Evolutionary conservation across 2,329 filamentous ascomycete genomes (phyloP).

Genomic region (Alternaria panax): DNA sequence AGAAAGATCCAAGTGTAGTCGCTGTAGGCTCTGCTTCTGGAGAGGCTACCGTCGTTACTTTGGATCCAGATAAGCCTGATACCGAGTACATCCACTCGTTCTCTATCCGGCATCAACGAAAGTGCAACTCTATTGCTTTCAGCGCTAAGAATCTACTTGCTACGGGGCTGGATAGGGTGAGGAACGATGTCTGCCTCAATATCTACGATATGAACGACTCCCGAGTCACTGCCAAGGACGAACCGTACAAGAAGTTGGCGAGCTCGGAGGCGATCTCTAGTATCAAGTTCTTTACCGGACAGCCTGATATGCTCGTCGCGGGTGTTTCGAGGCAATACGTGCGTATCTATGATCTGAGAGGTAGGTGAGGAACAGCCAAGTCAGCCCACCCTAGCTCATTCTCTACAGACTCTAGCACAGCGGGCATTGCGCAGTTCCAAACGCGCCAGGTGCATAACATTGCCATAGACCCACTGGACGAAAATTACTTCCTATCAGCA

Average conservation of each 20-base stretch:
- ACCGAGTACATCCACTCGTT: constrained; percentile 65
- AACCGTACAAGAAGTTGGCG: constrained; percentile 64
- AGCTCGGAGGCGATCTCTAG: constrained; percentile 77
- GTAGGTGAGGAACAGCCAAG: constrained; percentile 56
- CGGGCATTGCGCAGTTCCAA: constrained; percentile 57
- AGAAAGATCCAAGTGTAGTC: constrained; percentile 68
- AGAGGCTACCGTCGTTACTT: constrained; percentile 75
- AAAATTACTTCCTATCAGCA: constrained; percentile 85
- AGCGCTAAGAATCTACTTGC: constrained; percentile 75
- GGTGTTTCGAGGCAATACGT: constrained; percentile 79
- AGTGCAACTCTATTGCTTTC: constrained; percentile 83
- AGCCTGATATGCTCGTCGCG: constrained; percentile 76
- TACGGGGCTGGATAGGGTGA: constrained; percentile 79
- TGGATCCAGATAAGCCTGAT: constrained; percentile 67
- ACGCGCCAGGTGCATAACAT: constrained; percentile 71
- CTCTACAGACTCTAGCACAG: constrained; percentile 49
- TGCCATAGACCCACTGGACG: constrained; percentile 79
- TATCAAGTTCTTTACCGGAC: constrained; percentile 81
- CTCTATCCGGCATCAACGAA: constrained; percentile 75
- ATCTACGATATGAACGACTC: constrained; percentile 76
- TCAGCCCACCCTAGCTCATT: constrained; percentile 20
- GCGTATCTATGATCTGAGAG: constrained; percentile 79
- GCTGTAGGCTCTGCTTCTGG: constrained; percentile 79
- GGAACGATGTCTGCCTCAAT: constrained; percentile 82
- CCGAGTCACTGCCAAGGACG: constrained; percentile 61